Evolutionary conservation across 495 filamentous ascomycete species (phyloP), one percentile per base, ranked within the genome.

Genomic region (Xylaria flabelliformis): DNA sequence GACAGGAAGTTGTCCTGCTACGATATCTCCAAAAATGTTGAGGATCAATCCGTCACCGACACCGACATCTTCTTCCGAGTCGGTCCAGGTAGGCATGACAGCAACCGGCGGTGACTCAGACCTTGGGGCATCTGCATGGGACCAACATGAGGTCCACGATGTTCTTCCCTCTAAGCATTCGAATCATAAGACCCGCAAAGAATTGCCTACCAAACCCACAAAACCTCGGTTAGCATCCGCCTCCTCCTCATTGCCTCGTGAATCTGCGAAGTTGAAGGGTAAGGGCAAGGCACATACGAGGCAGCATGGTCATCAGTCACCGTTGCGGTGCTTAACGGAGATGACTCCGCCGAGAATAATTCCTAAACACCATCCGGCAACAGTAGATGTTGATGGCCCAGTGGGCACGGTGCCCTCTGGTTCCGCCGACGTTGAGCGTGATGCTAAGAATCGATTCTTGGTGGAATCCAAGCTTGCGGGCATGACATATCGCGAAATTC

Each of bases 401-500:
- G 4, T 53, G 51, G 63, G 46, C 15, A 17, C 44, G 2, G 34
- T 64, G 29, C 12, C 56, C 36, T 34, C 64, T 9, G 46, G 17
- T 48, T 56, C 55, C 26, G 29, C 55, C 24, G 72, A 74, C 8
- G 59, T 61, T 13, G 70, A 66, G 24, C 74, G 68, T 32, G 74
- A 84, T 13, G 70, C 75, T 7, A 88, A 88, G 68, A 90, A 97
- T 76, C 79, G 84, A 0, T 89, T 92, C 67, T 83, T 98, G 0
- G 82, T 97, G 19, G 75, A 85, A 17, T 86, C 82, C 62, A 93
- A 92, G 79, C 75, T 81, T 10, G 81, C 81, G n/a, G 93, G 93
- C 0, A 82, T 92, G 75, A 90, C 93, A 6, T 98, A 97, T 83
- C 91, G 89, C 71, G 88, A 93, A 36, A 97, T 98, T 76, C 91